Percentiles rank a stretch among this genome's conserved stretches.
phyloP scores from a whole-genome alignment of 129 eudicot species.

The Mikania micrantha region DNA sequence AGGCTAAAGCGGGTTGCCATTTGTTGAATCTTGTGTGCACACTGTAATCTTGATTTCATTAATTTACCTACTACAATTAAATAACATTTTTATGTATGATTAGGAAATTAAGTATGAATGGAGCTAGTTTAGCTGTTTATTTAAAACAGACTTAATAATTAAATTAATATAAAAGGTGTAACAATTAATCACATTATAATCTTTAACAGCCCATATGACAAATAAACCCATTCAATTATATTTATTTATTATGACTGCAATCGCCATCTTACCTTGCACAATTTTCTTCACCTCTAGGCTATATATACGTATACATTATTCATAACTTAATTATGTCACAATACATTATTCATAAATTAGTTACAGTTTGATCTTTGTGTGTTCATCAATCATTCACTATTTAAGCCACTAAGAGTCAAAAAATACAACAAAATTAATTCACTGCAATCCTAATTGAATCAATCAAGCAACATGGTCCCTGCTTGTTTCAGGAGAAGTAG shows the following conservation, averaged over 20 bases:
- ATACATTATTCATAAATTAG: slow-evolving; percentile 2
- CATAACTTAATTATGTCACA: neutral
- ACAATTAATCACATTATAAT: too few species aligned
- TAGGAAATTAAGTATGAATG: too few species aligned
- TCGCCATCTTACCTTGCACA: neutral
- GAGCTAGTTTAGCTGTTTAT: too few species aligned
- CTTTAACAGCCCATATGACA: too few species aligned
- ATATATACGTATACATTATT: neutral
- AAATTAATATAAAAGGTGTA: too few species aligned
- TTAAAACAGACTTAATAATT: too few species aligned
- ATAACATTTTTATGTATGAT: too few species aligned
- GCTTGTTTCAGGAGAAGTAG: slow-evolving; percentile 59
- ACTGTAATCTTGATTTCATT: too few species aligned
- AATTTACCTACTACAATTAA: too few species aligned
- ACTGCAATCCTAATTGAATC: neutral
- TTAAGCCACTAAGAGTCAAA: neutral
- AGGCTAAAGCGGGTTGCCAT: neutral
- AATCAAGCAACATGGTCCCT: slow-evolving; percentile 36
- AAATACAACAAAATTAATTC: neutral
- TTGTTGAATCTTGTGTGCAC: too few species aligned
- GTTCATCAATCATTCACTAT: slow-evolving; percentile 15
- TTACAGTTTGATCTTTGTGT: slow-evolving; percentile 24
- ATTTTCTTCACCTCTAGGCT: neutral
- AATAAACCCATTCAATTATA: too few species aligned
- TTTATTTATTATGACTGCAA: neutral